Evolutionary conservation across 768 basidiomycete genomes (phyloP).

Genomic region (Kwoniella pini): DNA sequence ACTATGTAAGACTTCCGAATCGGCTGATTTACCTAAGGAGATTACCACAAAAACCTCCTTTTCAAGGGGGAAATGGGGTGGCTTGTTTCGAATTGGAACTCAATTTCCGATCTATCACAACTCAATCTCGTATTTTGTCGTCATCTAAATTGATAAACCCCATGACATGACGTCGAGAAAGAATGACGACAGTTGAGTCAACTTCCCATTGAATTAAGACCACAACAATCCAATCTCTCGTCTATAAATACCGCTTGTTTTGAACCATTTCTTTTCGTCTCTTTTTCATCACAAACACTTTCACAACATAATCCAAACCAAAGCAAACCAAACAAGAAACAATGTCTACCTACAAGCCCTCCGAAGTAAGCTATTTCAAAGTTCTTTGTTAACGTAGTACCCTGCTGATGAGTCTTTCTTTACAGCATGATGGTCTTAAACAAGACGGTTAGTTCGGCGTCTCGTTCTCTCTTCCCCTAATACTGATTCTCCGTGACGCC

Average conservation of each 20-base stretch:
- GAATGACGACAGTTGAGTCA: slow-evolving; percentile 2
- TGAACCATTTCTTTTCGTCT: not conserved
- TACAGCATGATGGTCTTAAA: slow-evolving; percentile 52
- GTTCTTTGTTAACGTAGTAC: not conserved
- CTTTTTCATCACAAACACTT: slow-evolving; percentile 12
- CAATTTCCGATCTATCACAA: too few species aligned
- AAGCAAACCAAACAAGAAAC: slow-evolving; percentile 29
- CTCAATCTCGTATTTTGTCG: too few species aligned
- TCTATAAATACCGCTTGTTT: slow-evolving; percentile 21
- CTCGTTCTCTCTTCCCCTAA: too few species aligned
- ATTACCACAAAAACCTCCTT: too few species aligned
- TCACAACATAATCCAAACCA: slow-evolving; percentile 6
- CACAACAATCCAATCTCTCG: not conserved
- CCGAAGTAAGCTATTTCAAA: slow-evolving; percentile 41
- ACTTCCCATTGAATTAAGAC: not conserved
- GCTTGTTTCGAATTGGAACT: too few species aligned
- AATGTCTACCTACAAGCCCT: slow-evolving; percentile 56
- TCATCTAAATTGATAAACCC: not conserved
- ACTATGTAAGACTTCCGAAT: not conserved
- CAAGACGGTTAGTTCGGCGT: slow-evolving; percentile 45
- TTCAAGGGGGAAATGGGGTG: too few species aligned
- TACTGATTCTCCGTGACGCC: too few species aligned
- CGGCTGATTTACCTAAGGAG: not conserved
- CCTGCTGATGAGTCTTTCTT: not conserved
- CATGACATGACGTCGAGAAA: not conserved